These are phyloP conservation scores for Globisporangium echinulatum DNA, from an alignment of 352 stramenopile genomes.

Conservation along the genomic window DNA sequence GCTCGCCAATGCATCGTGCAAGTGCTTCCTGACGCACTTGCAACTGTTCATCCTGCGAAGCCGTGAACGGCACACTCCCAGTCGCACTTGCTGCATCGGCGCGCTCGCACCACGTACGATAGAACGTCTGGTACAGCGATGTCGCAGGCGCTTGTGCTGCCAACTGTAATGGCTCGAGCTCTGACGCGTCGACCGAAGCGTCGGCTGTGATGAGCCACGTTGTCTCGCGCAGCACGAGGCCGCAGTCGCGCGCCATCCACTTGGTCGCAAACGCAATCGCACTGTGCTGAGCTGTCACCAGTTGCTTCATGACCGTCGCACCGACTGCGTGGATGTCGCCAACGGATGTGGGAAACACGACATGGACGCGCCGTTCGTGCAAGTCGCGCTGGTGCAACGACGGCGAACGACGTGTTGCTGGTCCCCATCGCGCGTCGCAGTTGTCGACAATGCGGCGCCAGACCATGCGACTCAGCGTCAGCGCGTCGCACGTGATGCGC, in stretches of 20 bases:
- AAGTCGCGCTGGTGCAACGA: neutral
- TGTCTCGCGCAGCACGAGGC: neutral
- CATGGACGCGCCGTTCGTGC: neutral
- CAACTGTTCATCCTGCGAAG: neutral
- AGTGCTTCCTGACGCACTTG: neutral
- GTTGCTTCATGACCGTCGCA: neutral
- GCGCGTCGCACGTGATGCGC: neutral
- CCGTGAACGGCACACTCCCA: neutral
- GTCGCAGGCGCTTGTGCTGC: neutral
- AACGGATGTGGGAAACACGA: neutral
- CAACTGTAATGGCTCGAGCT: neutral
- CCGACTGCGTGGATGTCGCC: neutral
- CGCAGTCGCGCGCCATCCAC: neutral
- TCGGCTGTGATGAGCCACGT: neutral
- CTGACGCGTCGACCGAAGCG: neutral
- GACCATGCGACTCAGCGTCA: neutral
- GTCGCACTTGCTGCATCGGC: neutral
- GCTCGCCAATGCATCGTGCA: neutral
- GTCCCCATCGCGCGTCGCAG: neutral
- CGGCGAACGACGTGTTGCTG: neutral
- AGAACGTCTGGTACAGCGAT: slow-evolving; percentile 5
- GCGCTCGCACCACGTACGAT: neutral
- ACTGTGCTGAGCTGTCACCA: neutral
- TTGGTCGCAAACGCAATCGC: neutral
- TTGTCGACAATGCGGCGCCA: slow-evolving; percentile 2